Conservation (phyloP, 169 alveolate genomes). For the Sarcocystis neurona region DNA sequence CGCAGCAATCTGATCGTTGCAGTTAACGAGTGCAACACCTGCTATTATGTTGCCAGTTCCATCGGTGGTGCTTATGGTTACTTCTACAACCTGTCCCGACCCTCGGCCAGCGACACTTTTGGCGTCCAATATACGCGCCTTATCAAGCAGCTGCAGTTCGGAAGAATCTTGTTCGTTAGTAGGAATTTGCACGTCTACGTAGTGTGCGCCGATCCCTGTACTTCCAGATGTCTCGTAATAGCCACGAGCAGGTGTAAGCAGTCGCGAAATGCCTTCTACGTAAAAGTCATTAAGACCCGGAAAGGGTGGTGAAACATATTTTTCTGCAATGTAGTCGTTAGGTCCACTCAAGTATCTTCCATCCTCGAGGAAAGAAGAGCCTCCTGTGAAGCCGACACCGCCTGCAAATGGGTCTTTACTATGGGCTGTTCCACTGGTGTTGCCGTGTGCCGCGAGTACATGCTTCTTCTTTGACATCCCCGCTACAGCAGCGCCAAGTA, state of each 20-base stretch:
- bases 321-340: neutral
- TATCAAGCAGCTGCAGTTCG: neutral
- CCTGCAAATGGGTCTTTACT: too few species aligned
- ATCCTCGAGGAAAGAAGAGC: too few species aligned
- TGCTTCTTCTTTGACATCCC: too few species aligned
- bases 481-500: too few species aligned
- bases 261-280: neutral
- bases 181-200: neutral
- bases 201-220: neutral
- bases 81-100: conserved; percentile 22
- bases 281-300: neutral
- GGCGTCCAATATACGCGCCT: neutral
- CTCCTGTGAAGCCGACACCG: too few species aligned
- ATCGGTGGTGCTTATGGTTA: neutral
- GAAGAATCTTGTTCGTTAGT: neutral
- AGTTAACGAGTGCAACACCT: neutral
- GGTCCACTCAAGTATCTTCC: too few species aligned
- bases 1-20: neutral
- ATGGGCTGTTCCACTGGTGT: too few species aligned
- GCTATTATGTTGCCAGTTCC: neutral
- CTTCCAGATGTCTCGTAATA: too few species aligned
- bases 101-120: neutral
- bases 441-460: too few species aligned
- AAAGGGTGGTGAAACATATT: neutral
- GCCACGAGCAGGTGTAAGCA: neutral